phyloP scores from a whole-genome alignment of 2,329 filamentous ascomycete species.

The Neodidymelliopsis sp. region DNA sequence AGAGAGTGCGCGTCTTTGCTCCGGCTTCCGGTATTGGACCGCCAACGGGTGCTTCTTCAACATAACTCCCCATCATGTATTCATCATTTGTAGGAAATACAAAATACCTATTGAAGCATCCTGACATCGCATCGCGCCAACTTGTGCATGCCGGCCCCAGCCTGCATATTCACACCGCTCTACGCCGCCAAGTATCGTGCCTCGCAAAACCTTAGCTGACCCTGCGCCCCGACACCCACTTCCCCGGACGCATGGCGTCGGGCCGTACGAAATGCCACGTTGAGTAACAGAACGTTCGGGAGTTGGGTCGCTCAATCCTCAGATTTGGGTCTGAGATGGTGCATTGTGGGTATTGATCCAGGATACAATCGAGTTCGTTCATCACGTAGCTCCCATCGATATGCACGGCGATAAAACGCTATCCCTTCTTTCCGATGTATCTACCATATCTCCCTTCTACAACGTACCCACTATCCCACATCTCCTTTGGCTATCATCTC shows the following conservation, averaged over 20 bases:
- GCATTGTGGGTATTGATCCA: too few species aligned
- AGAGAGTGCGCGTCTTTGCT: slow-evolving; percentile 42
- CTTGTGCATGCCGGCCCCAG: slow-evolving; percentile 2
- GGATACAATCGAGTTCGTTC: too few species aligned
- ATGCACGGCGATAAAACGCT: too few species aligned
- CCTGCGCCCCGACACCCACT: slow-evolving; percentile 9
- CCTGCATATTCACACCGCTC: slow-evolving; percentile 18
- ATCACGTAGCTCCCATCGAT: too few species aligned
- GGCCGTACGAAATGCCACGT: slow-evolving; percentile 8
- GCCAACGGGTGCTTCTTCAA: slow-evolving; percentile 4
- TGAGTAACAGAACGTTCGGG: slow-evolving; percentile 6
- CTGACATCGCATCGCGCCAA: neutral
- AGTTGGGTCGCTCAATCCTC: too few species aligned
- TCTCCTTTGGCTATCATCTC: too few species aligned
- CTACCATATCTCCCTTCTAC: too few species aligned
- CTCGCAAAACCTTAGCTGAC: slow-evolving; percentile 11
- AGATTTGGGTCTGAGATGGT: too few species aligned
- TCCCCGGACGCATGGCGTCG: slow-evolving; percentile 9
- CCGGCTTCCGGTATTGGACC: slow-evolving; percentile 22
- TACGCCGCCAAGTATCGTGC: slow-evolving; percentile 3
- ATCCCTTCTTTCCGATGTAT: too few species aligned
- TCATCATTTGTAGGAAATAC: slow-evolving; percentile 15
- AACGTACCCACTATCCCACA: too few species aligned
- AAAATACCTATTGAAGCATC: neutral
- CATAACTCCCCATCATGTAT: neutral